These are phyloP conservation scores for Stenogyne calaminthoides DNA, from an alignment of 305 asterid species.

Conservation along the genomic window DNA sequence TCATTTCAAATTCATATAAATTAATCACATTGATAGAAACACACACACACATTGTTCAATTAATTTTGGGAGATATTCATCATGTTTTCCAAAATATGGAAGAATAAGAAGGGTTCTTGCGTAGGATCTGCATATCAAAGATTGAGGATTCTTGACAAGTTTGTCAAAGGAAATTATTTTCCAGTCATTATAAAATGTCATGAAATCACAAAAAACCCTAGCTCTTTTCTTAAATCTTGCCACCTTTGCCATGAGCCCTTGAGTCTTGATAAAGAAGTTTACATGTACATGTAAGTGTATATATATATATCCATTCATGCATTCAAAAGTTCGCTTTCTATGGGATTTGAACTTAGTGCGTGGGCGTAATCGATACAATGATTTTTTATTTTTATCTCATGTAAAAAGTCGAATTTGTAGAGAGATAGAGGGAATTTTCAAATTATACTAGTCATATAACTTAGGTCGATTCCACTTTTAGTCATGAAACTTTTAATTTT, in stretches of 20 bases:
- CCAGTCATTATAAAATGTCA: background rate
- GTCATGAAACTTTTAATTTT: too few relatives aligned
- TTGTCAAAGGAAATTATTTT: background rate
- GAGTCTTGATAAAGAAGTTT: slow-evolving; percentile 28
- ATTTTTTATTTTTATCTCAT: too few relatives aligned
- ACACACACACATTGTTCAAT: background rate
- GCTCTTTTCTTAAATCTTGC: slow-evolving; percentile 38
- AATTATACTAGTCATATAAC: too few relatives aligned
- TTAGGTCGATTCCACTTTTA: too few relatives aligned
- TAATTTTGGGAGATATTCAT: background rate
- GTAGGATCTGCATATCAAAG: background rate
- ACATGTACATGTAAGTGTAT: slow-evolving; percentile 37
- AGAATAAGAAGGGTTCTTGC: slow-evolving; percentile 27
- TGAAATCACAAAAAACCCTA: background rate
- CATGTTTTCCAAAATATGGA: slow-evolving; percentile 29
- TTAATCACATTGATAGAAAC: too few relatives aligned
- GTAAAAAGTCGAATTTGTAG: too few relatives aligned
- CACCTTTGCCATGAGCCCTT: slow-evolving; percentile 39
- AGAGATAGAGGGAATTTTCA: too few relatives aligned
- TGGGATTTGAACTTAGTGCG: too few relatives aligned
- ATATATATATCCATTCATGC: too few relatives aligned
- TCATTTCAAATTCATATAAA: too few relatives aligned
- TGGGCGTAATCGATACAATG: too few relatives aligned
- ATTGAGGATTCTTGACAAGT: background rate
- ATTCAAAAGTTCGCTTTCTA: too few relatives aligned